Conservation (phyloP, 768 basidiomycete genomes). For the Pisolithus sp. region DNA sequence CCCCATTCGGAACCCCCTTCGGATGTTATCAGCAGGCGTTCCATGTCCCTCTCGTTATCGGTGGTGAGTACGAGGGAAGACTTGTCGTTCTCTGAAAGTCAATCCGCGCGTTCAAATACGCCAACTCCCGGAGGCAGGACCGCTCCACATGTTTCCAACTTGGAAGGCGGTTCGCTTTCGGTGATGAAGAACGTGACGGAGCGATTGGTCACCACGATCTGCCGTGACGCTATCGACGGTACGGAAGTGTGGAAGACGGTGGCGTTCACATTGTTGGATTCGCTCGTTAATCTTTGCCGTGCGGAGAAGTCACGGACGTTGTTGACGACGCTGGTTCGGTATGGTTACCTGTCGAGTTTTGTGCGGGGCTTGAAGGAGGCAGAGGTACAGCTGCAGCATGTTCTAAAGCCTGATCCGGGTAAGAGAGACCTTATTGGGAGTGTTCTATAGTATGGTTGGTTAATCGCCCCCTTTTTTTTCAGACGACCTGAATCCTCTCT, state of each 20-base stretch:
- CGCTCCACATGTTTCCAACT: conserved; percentile 24
- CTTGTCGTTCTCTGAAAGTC: conserved; percentile 32
- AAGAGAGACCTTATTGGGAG: conserved; percentile 16
- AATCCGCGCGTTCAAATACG: conserved; percentile 17
- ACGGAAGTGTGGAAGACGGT: conserved; percentile 97
- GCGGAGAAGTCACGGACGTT: conserved; percentile 63
- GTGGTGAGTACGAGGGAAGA: conserved; percentile 35
- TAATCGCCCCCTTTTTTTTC: neutral
- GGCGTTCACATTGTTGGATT: conserved; percentile 85
- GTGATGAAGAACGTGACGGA: conserved; percentile 68
- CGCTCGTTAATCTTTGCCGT: conserved; percentile 66
- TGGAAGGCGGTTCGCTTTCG: conserved; percentile 58
- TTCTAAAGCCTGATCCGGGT: conserved; percentile 91
- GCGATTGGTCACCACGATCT: conserved; percentile 61
- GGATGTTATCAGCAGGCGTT: conserved; percentile 20
- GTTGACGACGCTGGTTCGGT: conserved; percentile 51
- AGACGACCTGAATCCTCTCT: conserved; percentile 89
- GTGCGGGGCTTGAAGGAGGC: conserved; percentile 80
- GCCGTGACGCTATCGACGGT: conserved; percentile 91
- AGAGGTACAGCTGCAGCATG: conserved; percentile 64
- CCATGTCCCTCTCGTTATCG: conserved; percentile 30
- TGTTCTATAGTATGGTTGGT: neutral
- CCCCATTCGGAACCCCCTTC: conserved; percentile 9
- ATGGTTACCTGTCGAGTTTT: conserved; percentile 78
- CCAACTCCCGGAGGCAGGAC: conserved; percentile 11